A percentile compares a stretch with the other conserved stretches of the same genome.
Evolutionary conservation across 192 early-diverging fungal species (phyloP).

Genomic region (Coemansia reversa): DNA sequence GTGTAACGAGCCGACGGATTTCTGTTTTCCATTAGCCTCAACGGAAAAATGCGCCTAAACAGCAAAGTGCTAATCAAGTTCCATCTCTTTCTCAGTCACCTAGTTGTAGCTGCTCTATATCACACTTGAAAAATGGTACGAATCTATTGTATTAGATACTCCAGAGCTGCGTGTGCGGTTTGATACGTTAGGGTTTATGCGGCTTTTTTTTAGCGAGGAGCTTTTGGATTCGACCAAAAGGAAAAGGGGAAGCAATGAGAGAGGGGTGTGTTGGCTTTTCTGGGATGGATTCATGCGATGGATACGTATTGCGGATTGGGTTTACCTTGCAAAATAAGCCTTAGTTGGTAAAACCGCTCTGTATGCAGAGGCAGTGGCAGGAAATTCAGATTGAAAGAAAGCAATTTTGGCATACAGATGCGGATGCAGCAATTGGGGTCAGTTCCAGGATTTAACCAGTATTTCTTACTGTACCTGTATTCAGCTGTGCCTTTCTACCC

Average conservation of each 20-base stretch:
- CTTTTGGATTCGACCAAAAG: background rate
- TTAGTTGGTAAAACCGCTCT: background rate
- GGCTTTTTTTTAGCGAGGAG: background rate
- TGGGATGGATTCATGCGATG: background rate
- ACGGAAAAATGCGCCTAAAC: background rate
- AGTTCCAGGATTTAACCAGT: background rate
- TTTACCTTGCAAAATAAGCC: background rate
- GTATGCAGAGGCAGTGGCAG: background rate
- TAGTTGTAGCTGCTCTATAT: constrained; percentile 20
- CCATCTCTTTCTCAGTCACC: constrained; percentile 37
- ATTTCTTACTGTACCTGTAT: background rate
- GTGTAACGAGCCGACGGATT: background rate
- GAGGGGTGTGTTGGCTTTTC: background rate
- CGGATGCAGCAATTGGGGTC: background rate
- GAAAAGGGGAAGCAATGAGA: too few relatives aligned
- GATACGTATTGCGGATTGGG: background rate
- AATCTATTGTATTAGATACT: constrained; percentile 19
- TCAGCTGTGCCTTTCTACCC: background rate
- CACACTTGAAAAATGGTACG: constrained; percentile 45
- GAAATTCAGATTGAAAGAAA: background rate
- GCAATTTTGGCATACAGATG: background rate
- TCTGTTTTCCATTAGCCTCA: background rate
- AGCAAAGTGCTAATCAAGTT: background rate
- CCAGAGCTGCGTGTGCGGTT: background rate
- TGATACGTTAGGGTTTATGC: background rate